Percentiles rank a stretch among this genome's conserved stretches.
Conservation (phyloP, 2,329 filamentous ascomycete species). For the Colletotrichum salicis region DNA sequence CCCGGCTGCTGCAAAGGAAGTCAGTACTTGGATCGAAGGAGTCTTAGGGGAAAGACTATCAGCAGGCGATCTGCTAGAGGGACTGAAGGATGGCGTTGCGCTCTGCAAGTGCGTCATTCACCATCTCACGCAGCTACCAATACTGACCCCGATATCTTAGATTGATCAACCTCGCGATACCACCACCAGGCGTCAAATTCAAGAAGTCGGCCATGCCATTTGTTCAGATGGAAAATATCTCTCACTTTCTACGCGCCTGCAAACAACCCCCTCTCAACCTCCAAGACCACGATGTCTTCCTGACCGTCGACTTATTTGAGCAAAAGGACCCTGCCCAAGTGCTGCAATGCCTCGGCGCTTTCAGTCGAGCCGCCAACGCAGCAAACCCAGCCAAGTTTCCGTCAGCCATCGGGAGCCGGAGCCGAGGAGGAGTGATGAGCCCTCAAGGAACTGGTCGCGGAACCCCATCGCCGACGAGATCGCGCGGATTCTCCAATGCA, state of each 20-base stretch:
- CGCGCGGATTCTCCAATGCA: conserved; percentile 63
- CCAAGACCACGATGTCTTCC: conserved; percentile 92
- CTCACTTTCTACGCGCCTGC: conserved; percentile 91
- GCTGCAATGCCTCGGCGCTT: conserved; percentile 89
- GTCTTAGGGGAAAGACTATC: conserved; percentile 79
- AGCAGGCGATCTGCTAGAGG: conserved; percentile 81
- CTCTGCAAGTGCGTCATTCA: conserved; percentile 81
- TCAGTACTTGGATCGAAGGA: conserved; percentile 85
- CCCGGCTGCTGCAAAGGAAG: conserved; percentile 87
- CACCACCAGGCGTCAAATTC: conserved; percentile 84
- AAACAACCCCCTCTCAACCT: conserved; percentile 86
- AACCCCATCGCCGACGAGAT: conserved; percentile 58
- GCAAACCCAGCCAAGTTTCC: conserved; percentile 81
- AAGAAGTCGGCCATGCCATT: conserved; percentile 96
- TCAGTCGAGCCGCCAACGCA: conserved; percentile 85
- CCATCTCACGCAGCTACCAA: neutral
- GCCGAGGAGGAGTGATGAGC: conserved; percentile 63
- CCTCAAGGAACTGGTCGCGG: conserved; percentile 71
- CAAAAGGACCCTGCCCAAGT: conserved; percentile 96
- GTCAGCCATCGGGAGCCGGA: conserved; percentile 78
- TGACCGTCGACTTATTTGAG: conserved; percentile 97
- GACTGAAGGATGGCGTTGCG: conserved; percentile 88
- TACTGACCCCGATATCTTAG: conserved; percentile 55
- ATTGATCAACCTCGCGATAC: conserved; percentile 82
- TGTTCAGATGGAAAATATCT: conserved; percentile 99